Evolutionary conservation across 805 yeast genomes (phyloP).

Genomic region (Candida ponderosae): DNA sequence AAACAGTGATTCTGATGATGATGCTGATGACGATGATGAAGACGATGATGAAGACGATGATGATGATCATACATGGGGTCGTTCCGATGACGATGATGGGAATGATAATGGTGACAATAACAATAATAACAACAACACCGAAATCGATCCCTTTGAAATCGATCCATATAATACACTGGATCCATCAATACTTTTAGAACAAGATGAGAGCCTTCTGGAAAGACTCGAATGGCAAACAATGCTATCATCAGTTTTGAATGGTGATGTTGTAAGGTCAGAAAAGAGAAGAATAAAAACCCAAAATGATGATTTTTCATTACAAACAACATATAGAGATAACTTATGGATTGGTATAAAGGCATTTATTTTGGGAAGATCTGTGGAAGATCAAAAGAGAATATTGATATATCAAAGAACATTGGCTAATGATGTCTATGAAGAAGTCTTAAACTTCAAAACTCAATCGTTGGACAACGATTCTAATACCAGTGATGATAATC

Average conservation of each 20-base stretch:
- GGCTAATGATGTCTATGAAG: slow-evolving; percentile 67
- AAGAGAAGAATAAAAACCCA: slow-evolving; percentile 66
- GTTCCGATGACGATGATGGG: slow-evolving; percentile 13
- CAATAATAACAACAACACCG: slow-evolving; percentile 31
- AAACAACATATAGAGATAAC: slow-evolving; percentile 56
- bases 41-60: slow-evolving; percentile 24
- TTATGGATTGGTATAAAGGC: slow-evolving; percentile 87
- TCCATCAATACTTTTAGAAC: slow-evolving; percentile 10
- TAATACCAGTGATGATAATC: too few species aligned
- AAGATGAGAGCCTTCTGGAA: slow-evolving; percentile 41
- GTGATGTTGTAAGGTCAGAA: slow-evolving; percentile 89
- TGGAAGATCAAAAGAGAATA: slow-evolving; percentile 68
- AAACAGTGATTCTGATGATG: slow-evolving; percentile 5
- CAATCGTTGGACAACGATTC: too few species aligned
- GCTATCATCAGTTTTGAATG: slow-evolving; percentile 84
- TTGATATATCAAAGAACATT: slow-evolving; percentile 61
- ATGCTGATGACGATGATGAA: slow-evolving; percentile 22
- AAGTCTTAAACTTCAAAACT: slow-evolving; percentile 56
- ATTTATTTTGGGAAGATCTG: slow-evolving; percentile 69
- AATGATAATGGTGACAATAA: slow-evolving; percentile 14
- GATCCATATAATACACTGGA: slow-evolving; percentile 29
- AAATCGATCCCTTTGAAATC: slow-evolving; percentile 38
- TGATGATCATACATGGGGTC: slow-evolving; percentile 20
- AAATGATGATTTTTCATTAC: slow-evolving; percentile 38
- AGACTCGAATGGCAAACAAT: slow-evolving; percentile 94